Evolutionary conservation across 306 rosid species (phyloP), one percentile per base, ranked within the genome.

Genomic region (Cucurbita ficifolia): DNA sequence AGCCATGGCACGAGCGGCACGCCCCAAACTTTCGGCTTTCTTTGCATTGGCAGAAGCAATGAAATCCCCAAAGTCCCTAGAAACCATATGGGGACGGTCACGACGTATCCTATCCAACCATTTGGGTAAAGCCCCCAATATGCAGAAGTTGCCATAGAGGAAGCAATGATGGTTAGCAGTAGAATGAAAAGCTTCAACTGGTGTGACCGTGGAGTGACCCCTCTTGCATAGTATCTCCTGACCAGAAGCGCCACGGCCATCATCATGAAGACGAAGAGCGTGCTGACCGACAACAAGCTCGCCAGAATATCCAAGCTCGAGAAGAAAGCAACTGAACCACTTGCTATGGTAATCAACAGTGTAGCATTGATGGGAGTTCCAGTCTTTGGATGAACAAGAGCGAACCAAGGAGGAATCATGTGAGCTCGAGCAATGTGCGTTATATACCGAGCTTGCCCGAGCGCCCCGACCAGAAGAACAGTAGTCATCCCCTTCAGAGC

Each of bases 1-100:
- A 91, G 40, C 96, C 97, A 88, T 22, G 97, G 97, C 8, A 91
- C 96, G 64, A 88, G 88, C 3, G 96, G 97, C 53, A 91, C 97
- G 0, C 89, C 97, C 97, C 96, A 91, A 74, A 88, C 85, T 59
- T 57, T 91, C 5, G 97, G 92, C 18, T 49, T 65, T 77, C 92
- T 87, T 79, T 87, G 89, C 70, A 84, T 87, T 21, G 82, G 81
- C 75, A 88, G 67, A 58, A 80, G 72, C 16, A 85, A 6, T 17
- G 87, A 75, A 70, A 91, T 81, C 16, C 88, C 92, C 40, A 82
- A 71, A 57, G 96, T 88, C 13, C 84, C 80, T 68, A 88, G 76
- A 79, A 91, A 87, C 97, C 96, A 88, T 67, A 84, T 2, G 54
- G 96, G 96, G 51, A 91, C 75, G 0, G 83, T 80, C 16, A 87